Base-by-base conservation (phyloP, 441 rosid species). In the Populus trichocarpa region DNA sequence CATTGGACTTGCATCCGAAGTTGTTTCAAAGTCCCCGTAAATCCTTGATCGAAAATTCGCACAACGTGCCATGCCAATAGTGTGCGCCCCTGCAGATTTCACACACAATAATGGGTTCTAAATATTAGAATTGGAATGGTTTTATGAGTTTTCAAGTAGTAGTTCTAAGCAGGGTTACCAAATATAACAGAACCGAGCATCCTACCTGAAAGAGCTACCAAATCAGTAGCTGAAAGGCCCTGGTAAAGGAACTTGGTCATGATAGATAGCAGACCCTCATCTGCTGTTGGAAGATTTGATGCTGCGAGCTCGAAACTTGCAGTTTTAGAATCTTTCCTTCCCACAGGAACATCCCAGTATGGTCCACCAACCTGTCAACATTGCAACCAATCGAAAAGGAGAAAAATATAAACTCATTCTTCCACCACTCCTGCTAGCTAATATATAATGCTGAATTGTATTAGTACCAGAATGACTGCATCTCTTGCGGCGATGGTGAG, bases 401-500 rank as follows among this genome's bases (percentile, higher is more conserved):
- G 57, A 42, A 59, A 32, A 26, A 53, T 22, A 18, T 26, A 1
- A 70, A 59, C 12, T 11, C 8, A 57, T 11, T 68, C 8, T 33
- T n/a, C 6, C 46, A 42, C 33, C 4, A 10, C 50, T 35, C 25
- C 50, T 11, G 2, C 13, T 22, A 61, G 40, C 46, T 8, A 20
- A 20, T 33, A 33, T 33, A 33, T 5, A 18, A 3, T 16, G 9
- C 5, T 22, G 33, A 50, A 53, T 9, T 57, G 6, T 35, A 18
- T n/a, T 5, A 32, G 23, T 91, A 95, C 99, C 94, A 96, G 82
- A 80, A 93, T 84, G 59, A 88, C 83, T 42, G 98, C 98, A 83
- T 96, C 99, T 83, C 96, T 88, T 63, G 99, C 99, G 63, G 97
- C 95, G 75, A 94, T 77, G 6, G 99, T 92, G 79, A 96, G 95